A percentile compares a stretch with the other conserved stretches of the same genome.
Conservation (phyloP, 306 rosid genomes). For the Glycyrrhiza uralensis region DNA sequence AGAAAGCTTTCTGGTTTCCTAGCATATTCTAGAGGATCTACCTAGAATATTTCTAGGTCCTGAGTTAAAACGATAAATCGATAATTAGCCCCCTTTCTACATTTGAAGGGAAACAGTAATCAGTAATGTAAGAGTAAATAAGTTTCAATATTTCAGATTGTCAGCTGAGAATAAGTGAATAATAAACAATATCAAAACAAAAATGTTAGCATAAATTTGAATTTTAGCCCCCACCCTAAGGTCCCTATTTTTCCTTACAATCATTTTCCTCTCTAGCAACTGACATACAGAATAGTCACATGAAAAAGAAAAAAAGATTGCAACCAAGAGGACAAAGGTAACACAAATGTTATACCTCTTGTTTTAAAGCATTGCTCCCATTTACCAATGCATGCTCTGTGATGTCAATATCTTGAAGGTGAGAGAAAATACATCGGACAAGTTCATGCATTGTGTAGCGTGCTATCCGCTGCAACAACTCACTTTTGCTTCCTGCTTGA, state of each 20-base stretch:
- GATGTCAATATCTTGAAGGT: conserved; percentile 72
- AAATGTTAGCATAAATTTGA: conserved; percentile 1
- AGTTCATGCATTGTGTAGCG: conserved; percentile 96
- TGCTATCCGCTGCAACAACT: conserved; percentile 93
- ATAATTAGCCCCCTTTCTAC: background rate
- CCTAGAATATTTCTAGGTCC: background rate
- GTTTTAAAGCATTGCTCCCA: conserved; percentile 41
- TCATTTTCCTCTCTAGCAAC: conserved; percentile 3
- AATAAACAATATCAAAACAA: background rate
- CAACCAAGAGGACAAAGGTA: conserved; percentile 16
- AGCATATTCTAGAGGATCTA: background rate
- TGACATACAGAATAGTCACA: background rate
- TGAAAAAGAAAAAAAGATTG: background rate
- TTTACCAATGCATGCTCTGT: conserved; percentile 46
- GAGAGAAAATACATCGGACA: conserved; percentile 82
- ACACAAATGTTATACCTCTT: conserved; percentile 46
- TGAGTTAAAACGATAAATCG: background rate
- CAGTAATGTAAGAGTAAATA: background rate
- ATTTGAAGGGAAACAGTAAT: conserved; percentile 14
- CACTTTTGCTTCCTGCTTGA: conserved; percentile 94
- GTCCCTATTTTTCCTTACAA: background rate
- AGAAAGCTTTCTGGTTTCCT: background rate
- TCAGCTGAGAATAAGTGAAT: background rate
- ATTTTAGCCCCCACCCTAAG: background rate
- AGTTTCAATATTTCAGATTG: background rate